Evolutionary conservation across 2,329 filamentous ascomycete species (phyloP), one percentile per base, ranked within the genome.

Genomic region (Tolypocladium album): DNA sequence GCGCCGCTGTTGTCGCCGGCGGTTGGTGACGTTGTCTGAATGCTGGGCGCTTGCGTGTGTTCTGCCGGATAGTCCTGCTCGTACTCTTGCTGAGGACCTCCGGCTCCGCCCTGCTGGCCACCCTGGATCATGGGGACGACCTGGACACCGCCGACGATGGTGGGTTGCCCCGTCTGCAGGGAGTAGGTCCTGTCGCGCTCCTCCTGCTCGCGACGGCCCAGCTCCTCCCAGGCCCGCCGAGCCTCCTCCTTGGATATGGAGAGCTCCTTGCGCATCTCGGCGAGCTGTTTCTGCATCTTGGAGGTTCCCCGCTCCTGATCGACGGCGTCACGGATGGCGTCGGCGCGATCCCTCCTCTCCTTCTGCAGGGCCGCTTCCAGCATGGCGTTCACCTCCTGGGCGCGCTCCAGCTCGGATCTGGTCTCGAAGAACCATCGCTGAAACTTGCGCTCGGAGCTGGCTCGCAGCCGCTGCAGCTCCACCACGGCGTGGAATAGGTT

Each of bases 391-490:
- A 89, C 80, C 74, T 97, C 94, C 65, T 90, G 88, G 57, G 87
- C 83, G 36, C 89, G 86, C 76, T 97, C 94, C 65, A 96, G 85
- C 66, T 97, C 92, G 39, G 88, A 83, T 58, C 92, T 83, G 9
- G 92, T 96, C 72, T 99, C 94, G 67, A 96, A 96, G 75, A 97
- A 97, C 94, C 94, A 99, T 57, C 94, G 85, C 75, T 99, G 94
- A 68, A 99, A 99, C 72, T 97, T 97, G 64, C 94, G 87, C 74
- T 99, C 94, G 0, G 93, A 97, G 60, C 92, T 96, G 43, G 94
- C 94, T 52, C 94, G 88, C 34, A 99, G 80, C 38, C 94, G 87
- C 72, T 99, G 94, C 55, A 99, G 79, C 74, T 99, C 94, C 4
- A 99, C 94, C 0, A 99, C 92, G 12, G 94, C 94, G 72, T 99